Evolutionary conservation across 1,284 basidiomycete species (phyloP).

Genomic region (Austropuccinia psidii): DNA sequence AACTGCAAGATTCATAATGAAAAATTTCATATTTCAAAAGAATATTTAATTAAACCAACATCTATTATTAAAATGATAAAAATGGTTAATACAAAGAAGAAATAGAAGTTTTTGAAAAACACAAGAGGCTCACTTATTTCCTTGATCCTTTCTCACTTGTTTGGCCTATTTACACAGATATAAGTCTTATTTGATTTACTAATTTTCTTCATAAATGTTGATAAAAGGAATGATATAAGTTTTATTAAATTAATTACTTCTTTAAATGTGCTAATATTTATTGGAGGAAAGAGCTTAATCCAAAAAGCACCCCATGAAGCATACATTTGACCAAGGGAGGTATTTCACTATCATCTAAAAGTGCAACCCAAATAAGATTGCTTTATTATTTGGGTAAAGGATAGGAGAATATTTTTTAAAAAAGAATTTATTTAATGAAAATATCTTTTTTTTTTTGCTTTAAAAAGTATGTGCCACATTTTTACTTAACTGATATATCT

Average conservation of each 20-base stretch:
- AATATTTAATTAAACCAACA: too few relatives aligned
- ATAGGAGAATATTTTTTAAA: not conserved
- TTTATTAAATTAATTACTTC: too few relatives aligned
- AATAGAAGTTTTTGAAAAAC: not conserved
- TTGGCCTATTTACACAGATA: too few relatives aligned
- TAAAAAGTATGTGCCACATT: not conserved
- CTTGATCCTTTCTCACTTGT: not conserved
- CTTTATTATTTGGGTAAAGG: not conserved
- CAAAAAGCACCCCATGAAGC: too few relatives aligned
- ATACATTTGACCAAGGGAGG: not conserved
- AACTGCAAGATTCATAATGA: too few relatives aligned
- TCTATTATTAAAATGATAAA: too few relatives aligned
- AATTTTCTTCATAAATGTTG: not conserved
- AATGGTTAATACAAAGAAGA: not conserved
- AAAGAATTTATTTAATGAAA: not conserved
- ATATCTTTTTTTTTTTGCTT: not conserved
- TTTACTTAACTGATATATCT: not conserved
- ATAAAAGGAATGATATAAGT: not conserved
- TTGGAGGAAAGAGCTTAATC: not conserved
- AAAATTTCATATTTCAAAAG: too few relatives aligned
- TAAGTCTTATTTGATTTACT: too few relatives aligned
- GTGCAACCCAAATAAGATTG: not conserved
- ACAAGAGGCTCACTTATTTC: not conserved
- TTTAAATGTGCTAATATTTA: not conserved
- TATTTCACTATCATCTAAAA: not conserved